Evolutionary conservation across 1,284 basidiomycete species (phyloP).

Genomic region (Phlebopus sp.): DNA sequence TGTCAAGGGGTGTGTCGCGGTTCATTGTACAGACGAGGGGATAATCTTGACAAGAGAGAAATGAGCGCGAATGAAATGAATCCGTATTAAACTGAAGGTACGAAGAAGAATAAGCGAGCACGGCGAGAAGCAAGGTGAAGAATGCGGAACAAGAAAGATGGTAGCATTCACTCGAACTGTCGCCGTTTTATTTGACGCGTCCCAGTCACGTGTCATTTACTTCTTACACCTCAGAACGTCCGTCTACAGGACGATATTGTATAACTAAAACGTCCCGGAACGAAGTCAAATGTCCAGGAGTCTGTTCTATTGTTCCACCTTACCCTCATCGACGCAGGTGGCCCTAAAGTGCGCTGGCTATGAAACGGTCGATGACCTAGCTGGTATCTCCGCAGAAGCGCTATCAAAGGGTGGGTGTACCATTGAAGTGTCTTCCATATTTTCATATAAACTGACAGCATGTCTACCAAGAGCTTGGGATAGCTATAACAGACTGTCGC

Average conservation of each 20-base stretch:
- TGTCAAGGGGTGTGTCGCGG: conserved; percentile 25
- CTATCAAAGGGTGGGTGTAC: conserved; percentile 42
- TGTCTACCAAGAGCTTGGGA: conserved; percentile 42
- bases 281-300: conserved; percentile 25
- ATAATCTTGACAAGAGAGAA: neutral
- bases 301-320: conserved; percentile 28
- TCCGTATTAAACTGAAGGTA: conserved; percentile 4
- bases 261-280: neutral
- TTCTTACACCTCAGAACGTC: conserved; percentile 3
- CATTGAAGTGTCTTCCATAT: neutral
- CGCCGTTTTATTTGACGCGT: conserved; percentile 34
- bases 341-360: conserved; percentile 50
- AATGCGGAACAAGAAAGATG: conserved; percentile 22
- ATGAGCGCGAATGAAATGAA: conserved; percentile 4
- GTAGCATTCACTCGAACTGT: conserved; percentile 9
- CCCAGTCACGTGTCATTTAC: conserved; percentile 30
- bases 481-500: conserved; percentile 42
- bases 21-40: conserved; percentile 16
- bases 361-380: conserved; percentile 47
- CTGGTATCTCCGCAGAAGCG: conserved; percentile 35
- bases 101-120: conserved; percentile 13
- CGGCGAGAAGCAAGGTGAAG: conserved; percentile 18
- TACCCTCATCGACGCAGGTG: conserved; percentile 26
- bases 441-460: neutral
- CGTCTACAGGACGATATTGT: neutral